Base-by-base conservation (phyloP, 2,329 filamentous ascomycete species). In the Trichoderma koningii region DNA sequence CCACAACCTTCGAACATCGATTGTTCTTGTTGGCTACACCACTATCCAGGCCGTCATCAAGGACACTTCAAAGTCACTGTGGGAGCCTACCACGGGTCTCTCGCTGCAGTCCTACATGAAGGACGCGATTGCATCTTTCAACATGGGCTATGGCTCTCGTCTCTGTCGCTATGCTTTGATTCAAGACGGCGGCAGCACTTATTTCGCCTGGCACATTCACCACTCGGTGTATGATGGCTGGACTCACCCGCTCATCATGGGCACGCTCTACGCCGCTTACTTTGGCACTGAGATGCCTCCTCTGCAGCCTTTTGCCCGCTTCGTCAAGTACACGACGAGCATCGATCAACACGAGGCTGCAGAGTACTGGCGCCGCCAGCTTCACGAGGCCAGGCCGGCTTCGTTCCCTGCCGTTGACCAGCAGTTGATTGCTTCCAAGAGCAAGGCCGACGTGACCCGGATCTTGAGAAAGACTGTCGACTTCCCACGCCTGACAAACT, bases 81-180 rank as follows among this genome's bases (percentile, higher is more conserved):
- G 63, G 63, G 55, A 60, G 26, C 21, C 47, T 12, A 41, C 63
- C 10, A 7, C n/a, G 0, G 38, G 19, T 30, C 28, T 65, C 2
- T 59, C 53, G 3, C 21, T 65, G 4, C 55, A 45, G 6, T 65
- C 55, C 0, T 65, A 60, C 19, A 61, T 65, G 45, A 34, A 62
- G 23, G 53, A 51, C 15, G 56, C 48, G 6, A 45, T 51, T 15
- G 44, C 26, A 9, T 4, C 17, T 5, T 62, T 63, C 30, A 30
- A 55, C 6, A 67, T 68, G 66, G 63, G 52, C 5, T 66, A 68
- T 23, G 66, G 67, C 12, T 66, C 67, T 42, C 67, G 57, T 0
- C 63, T 68, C n/a, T 63, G 63, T 55, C 62, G 67, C 28, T 67
- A 67, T 57, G 56, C 61, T 42, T 47, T 68, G 2, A 30, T 67